These are phyloP conservation scores for Elongisporangium undulatum DNA, from an alignment of 352 stramenopile genomes.

Conservation along the genomic window DNA sequence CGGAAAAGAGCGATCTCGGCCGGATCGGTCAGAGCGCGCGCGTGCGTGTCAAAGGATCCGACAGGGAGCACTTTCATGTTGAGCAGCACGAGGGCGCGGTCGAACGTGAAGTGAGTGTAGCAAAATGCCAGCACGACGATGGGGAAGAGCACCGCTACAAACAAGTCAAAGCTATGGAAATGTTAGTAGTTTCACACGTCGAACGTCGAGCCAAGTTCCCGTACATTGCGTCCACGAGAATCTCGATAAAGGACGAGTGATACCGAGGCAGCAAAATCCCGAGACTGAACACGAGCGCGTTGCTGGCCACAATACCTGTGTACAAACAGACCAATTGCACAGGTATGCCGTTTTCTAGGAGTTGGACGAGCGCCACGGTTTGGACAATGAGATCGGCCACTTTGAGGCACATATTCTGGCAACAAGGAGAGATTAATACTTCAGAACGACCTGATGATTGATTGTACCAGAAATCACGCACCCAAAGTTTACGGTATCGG, in stretches of 20 bases:
- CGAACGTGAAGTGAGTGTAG: constrained; percentile 18
- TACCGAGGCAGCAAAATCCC: neutral
- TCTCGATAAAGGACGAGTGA: constrained; percentile 14
- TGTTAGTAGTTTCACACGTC: too few species aligned
- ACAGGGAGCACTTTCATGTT: constrained; percentile 7
- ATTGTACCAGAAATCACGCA: neutral
- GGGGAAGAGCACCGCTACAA: constrained; percentile 17
- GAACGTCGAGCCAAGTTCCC: too few species aligned
- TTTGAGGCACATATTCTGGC: constrained; percentile 16
- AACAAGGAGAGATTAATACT: neutral
- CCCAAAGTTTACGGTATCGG: neutral
- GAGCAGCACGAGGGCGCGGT: constrained; percentile 14
- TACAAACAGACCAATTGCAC: neutral
- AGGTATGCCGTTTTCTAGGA: constrained; percentile 16
- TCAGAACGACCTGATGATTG: too few species aligned
- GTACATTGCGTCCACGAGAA: constrained; percentile 17
- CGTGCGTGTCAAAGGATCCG: constrained; percentile 14
- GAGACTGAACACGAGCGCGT: neutral
- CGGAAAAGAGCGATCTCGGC: constrained; percentile 15
- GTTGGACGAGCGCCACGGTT: constrained; percentile 16
- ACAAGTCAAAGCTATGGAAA: constrained; percentile 15
- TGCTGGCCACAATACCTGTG: neutral
- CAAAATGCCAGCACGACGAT: constrained; percentile 17
- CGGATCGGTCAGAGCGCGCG: constrained; percentile 14
- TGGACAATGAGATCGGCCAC: constrained; percentile 13